Evolutionary conservation across 768 basidiomycete species (phyloP).

Genomic region (Lepiota venenata): DNA sequence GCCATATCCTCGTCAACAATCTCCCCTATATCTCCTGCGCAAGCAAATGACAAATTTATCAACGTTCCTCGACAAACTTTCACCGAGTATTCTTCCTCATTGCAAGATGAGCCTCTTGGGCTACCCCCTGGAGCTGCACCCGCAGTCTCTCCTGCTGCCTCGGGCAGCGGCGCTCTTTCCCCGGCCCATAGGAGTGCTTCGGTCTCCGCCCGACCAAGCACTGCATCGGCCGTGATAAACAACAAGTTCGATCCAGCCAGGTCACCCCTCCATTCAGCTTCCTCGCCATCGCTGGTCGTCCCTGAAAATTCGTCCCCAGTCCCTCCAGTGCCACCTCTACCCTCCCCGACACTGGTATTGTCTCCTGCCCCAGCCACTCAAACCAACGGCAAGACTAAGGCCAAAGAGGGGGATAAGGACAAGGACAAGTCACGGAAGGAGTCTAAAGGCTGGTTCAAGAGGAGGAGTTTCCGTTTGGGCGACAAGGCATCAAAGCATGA

Average conservation of each 20-base stretch:
- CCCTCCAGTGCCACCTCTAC: slow-evolving; percentile 23
- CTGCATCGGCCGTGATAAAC: neutral
- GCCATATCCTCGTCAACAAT: slow-evolving; percentile 23
- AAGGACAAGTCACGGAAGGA: slow-evolving; percentile 41
- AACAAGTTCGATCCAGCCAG: slow-evolving; percentile 18
- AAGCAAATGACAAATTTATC: neutral
- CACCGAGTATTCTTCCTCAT: neutral
- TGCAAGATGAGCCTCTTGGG: neutral
- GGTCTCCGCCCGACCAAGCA: slow-evolving; percentile 19
- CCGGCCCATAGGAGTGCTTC: slow-evolving; percentile 33
- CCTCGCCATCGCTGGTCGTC: slow-evolving; percentile 22
- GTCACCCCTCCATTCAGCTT: slow-evolving; percentile 26
- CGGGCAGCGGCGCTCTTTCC: slow-evolving; percentile 13
- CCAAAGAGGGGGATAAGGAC: slow-evolving; percentile 36
- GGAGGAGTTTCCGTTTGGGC: slow-evolving; percentile 42
- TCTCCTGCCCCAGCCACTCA: slow-evolving; percentile 13
- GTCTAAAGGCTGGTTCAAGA: slow-evolving; percentile 47
- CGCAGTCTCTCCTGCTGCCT: neutral
- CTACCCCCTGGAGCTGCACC: neutral
- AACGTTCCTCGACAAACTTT: neutral
- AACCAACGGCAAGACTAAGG: slow-evolving; percentile 30
- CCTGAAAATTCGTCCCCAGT: slow-evolving; percentile 15
- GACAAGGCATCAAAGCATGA: slow-evolving; percentile 25
- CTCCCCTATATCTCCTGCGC: slow-evolving; percentile 17
- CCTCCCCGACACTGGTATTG: slow-evolving; percentile 15